Percentiles rank a stretch among this genome's conserved stretches.
Conservation (phyloP, 1,284 basidiomycete species). For the Golubevia sp. region DNA sequence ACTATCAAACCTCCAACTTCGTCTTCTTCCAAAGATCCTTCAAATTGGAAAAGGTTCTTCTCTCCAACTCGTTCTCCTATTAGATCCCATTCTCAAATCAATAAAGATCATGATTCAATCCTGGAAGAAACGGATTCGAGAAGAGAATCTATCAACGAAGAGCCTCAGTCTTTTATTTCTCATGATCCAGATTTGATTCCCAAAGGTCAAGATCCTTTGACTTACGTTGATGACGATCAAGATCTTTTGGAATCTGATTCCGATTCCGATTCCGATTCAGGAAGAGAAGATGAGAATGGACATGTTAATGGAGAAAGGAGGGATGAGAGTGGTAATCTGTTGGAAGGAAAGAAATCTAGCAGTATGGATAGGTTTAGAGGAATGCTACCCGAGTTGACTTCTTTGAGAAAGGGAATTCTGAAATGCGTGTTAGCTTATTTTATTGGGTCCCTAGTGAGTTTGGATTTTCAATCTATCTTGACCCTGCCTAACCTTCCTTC, state of each 20-base stretch:
- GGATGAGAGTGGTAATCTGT: not conserved
- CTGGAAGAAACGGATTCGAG: slow-evolving; percentile 12
- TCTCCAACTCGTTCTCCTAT: not conserved
- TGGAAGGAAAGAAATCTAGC: not conserved
- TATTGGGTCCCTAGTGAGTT: slow-evolving; percentile 28
- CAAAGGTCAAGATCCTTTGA: slow-evolving; percentile 36
- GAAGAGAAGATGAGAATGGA: slow-evolving; percentile 13
- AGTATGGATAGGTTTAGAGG: not conserved
- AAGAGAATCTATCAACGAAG: slow-evolving; percentile 26
- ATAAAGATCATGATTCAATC: slow-evolving; percentile 16
- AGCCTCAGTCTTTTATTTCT: slow-evolving; percentile 29
- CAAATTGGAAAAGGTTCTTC: not conserved
- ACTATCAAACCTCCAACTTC: not conserved
- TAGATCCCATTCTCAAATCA: not conserved
- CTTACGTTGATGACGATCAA: slow-evolving; percentile 25
- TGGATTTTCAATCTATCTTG: too few species aligned
- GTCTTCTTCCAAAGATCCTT: not conserved
- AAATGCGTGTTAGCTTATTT: slow-evolving; percentile 52
- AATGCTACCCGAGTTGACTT: not conserved
- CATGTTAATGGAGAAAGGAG: slow-evolving; percentile 1
- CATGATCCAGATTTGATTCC: slow-evolving; percentile 37
- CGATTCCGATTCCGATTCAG: slow-evolving; percentile 17
- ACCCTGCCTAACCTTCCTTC: too few species aligned
- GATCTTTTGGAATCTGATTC: slow-evolving; percentile 27
- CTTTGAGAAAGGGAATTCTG: not conserved